phyloP scores from a whole-genome alignment of 2,329 filamentous ascomycete species.

The Periconia macrospinosa region DNA sequence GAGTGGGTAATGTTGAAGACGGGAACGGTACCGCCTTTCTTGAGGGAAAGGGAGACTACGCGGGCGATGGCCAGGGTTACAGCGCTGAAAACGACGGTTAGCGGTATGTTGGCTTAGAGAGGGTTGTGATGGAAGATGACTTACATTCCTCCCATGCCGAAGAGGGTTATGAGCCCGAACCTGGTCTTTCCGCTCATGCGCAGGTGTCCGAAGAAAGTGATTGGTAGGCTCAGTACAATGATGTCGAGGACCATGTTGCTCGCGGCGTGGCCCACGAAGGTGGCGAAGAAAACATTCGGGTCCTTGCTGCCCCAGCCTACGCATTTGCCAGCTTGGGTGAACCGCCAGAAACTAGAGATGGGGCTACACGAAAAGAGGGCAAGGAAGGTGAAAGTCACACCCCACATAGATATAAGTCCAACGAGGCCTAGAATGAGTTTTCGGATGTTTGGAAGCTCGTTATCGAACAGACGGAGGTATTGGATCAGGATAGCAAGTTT shows the following conservation, averaged over 20 bases:
- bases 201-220: constrained; percentile 35
- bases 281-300: constrained; percentile 26
- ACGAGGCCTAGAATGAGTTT: constrained; percentile 23
- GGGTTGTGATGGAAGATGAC: constrained; percentile 9
- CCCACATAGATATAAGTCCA: constrained; percentile 29
- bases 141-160: constrained; percentile 38
- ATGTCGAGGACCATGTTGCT: constrained; percentile 39
- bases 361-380: constrained; percentile 35
- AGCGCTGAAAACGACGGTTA: constrained; percentile 22
- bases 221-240: constrained; percentile 30
- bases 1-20: constrained; percentile 33
- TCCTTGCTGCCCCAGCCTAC: constrained; percentile 40
- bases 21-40: constrained; percentile 35
- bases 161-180: constrained; percentile 32
- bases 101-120: not conserved
- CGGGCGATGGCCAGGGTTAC: constrained; percentile 31
- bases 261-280: constrained; percentile 31
- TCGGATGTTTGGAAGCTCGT: constrained; percentile 20
- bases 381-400: constrained; percentile 31
- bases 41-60: constrained; percentile 28
- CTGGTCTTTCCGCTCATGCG: constrained; percentile 33
- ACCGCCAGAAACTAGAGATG: constrained; percentile 35
- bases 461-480: constrained; percentile 40
- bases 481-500: constrained; percentile 43
- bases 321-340: constrained; percentile 23